Evolutionary conservation across 1,139 yeast genomes (phyloP), one percentile per base, ranked within the genome.

Genomic region (Magnusiomyces suaveolens): DNA sequence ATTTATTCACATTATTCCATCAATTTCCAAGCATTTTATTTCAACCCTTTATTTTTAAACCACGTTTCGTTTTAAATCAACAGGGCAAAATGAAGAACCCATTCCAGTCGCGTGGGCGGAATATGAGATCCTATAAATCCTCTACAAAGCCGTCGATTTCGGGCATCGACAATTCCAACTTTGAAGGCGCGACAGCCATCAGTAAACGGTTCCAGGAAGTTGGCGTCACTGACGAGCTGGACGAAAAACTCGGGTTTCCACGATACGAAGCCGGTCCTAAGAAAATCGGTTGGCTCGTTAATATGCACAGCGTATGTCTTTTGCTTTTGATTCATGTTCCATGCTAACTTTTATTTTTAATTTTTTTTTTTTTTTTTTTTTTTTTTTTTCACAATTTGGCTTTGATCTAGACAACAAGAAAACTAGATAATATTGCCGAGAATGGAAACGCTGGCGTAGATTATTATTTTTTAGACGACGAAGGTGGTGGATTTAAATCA

Each of bases 401-500:
- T n/a, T 29, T 29, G 12, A 8, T 12, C 39, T 33, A 67, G 66
- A 78, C 87, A 1, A 78, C 83, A 1, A 69, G 83, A 8, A 79
- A 83, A 20, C 73, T 80, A 33, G 78, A 77, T 10, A 82, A 79
- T 29, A 74, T 75, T 23, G 36, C 32, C 8, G 18, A 21, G 12
- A 26, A 33, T 26, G 44, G 46, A 10, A 75, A 80, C 51, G 80
- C 97, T 0, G 98, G 92, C 2, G 97, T 92, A 2, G 97, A 92
- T 65, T 89, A 86, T 69, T 94, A 94, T 67, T 94, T 94, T 62
- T 72, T 94, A n/a, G 97, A 92, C 66, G 96, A 88, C 64, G 97
- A 90, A 70, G 99, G 99, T 48, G 98, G 97, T 2, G 82, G 87
- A 43, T 94, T 94, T 74, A 92, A 90, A 67, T 83, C 90, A 2